Evolutionary conservation across 1,139 yeast species (phyloP).

Genomic region (Candida tunisiensis): DNA sequence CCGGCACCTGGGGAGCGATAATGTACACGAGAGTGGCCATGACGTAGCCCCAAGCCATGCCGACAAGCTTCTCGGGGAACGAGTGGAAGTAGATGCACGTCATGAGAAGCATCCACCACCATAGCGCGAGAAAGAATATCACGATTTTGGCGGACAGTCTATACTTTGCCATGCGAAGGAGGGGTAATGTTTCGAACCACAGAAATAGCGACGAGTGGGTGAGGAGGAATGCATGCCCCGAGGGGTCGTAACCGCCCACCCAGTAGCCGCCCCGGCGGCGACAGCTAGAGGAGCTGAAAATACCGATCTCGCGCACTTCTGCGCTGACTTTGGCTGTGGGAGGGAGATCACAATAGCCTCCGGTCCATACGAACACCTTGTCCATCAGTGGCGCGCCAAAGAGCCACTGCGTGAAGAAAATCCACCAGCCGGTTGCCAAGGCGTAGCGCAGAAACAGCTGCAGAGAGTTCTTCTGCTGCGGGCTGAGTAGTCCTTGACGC

Average conservation of each 20-base stretch:
- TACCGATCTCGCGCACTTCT: conserved; percentile 2
- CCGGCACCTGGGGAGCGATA: conserved; percentile 11
- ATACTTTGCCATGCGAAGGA: conserved; percentile 7
- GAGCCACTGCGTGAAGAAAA: conserved; percentile 75
- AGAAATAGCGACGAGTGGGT: conserved; percentile 57
- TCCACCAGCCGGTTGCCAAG: conserved; percentile 62
- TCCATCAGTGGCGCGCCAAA: conserved; percentile 88
- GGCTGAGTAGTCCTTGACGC: no score
- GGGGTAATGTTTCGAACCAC: conserved; percentile 44
- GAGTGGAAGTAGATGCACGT: conserved; percentile 73
- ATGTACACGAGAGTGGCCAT: conserved; percentile 19
- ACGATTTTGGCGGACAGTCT: conserved; percentile 18
- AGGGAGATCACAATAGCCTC: conserved; percentile 48
- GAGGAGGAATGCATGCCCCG: conserved; percentile 79
- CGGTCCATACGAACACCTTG: conserved; percentile 57
- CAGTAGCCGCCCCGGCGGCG: conserved; percentile 33
- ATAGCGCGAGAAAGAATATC: conserved; percentile 31
- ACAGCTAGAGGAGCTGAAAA: conserved; percentile 3
- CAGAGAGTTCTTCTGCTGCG: background rate
- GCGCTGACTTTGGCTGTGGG: conserved; percentile 2
- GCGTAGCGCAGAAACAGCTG: conserved; percentile 20
- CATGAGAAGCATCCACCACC: conserved; percentile 83
- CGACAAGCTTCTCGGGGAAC: conserved; percentile 51
- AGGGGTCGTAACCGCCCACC: conserved; percentile 93
- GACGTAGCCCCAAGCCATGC: conserved; percentile 43